Evolutionary conservation across 106 monocot genomes (phyloP).

Genomic region (Cymbidium sinense): DNA sequence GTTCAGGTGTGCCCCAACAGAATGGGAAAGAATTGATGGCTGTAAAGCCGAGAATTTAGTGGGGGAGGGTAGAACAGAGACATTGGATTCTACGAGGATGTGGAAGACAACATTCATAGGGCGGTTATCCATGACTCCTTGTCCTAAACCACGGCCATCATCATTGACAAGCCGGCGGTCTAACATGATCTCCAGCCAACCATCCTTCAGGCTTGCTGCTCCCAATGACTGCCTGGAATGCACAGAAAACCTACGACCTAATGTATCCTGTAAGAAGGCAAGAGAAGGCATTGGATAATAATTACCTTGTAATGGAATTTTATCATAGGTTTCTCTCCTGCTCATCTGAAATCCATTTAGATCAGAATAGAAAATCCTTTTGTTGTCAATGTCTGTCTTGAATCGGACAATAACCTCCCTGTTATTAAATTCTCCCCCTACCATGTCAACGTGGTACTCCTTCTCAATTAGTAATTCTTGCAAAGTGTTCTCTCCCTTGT

Average conservation of each 20-base stretch:
- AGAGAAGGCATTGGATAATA: constrained; percentile 96
- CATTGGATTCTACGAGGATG: constrained; percentile 62
- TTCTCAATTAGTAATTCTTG: constrained; percentile 89
- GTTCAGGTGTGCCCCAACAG: constrained; percentile 66
- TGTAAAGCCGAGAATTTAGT: constrained; percentile 22
- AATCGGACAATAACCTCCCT: constrained; percentile 79
- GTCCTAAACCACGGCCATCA: constrained; percentile 91
- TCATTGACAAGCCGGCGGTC: constrained; percentile 74
- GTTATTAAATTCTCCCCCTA: constrained; percentile 68
- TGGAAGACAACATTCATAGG: constrained; percentile 81
- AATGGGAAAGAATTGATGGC: constrained; percentile 90
- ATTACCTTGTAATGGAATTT: constrained; percentile 92
- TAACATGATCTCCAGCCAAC: constrained; percentile 96
- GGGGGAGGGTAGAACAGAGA: constrained; percentile 32
- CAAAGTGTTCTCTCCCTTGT: constrained; percentile 47
- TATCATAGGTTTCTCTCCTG: constrained; percentile 84
- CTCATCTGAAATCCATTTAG: constrained; percentile 97
- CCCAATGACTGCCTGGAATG: constrained; percentile 90
- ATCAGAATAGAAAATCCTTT: constrained; percentile 76
- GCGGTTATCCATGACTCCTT: constrained; percentile 94
- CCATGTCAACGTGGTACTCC: constrained; percentile 90
- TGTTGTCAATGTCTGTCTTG: constrained; percentile 79
- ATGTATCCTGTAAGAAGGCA: constrained; percentile 72
- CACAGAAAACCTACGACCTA: constrained; percentile 71
- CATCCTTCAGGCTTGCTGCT: constrained; percentile 73